Evolutionary conservation across 2,329 filamentous ascomycete species (phyloP).

Genomic region (Gremmenia infestans): DNA sequence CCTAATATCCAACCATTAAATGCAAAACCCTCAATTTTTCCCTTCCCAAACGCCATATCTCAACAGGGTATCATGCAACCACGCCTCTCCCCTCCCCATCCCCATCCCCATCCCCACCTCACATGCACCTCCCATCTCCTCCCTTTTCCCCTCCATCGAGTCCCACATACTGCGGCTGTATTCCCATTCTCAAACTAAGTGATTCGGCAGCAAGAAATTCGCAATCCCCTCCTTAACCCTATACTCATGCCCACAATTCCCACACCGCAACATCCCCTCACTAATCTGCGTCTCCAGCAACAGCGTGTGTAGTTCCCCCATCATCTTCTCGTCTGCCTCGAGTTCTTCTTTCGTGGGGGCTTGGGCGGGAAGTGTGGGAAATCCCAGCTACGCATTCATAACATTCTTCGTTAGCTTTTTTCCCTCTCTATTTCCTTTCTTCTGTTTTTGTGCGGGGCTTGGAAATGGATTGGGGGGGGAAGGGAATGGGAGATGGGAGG

Average conservation of each 20-base stretch:
- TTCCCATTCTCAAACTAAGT: constrained; percentile 60
- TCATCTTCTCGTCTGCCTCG: constrained; percentile 60
- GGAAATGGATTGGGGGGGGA: not conserved
- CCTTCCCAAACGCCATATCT: constrained; percentile 1
- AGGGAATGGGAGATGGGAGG: not conserved
- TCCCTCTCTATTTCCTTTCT: not conserved
- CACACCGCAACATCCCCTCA: constrained; percentile 86
- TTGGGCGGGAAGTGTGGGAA: constrained; percentile 64
- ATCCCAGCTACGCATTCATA: constrained; percentile 58
- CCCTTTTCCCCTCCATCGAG: not conserved
- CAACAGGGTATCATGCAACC: constrained; percentile 3
- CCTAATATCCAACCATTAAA: no score
- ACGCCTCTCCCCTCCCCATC: not conserved
- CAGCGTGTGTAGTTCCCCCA: constrained; percentile 74
- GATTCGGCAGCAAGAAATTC: constrained; percentile 90
- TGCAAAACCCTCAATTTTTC: not conserved
- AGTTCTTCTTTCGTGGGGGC: constrained; percentile 59
- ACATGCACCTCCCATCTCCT: not conserved
- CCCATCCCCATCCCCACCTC: not conserved
- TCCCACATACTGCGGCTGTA: not conserved
- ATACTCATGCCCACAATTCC: constrained; percentile 90
- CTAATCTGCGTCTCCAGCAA: constrained; percentile 85
- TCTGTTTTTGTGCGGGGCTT: no score
- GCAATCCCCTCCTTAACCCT: constrained; percentile 92
- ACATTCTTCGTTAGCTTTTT: constrained; percentile 8